Percentiles rank a stretch among this genome's conserved stretches.
phyloP scores from a whole-genome alignment of 805 yeast genomes.

The Lachancea sp. region DNA sequence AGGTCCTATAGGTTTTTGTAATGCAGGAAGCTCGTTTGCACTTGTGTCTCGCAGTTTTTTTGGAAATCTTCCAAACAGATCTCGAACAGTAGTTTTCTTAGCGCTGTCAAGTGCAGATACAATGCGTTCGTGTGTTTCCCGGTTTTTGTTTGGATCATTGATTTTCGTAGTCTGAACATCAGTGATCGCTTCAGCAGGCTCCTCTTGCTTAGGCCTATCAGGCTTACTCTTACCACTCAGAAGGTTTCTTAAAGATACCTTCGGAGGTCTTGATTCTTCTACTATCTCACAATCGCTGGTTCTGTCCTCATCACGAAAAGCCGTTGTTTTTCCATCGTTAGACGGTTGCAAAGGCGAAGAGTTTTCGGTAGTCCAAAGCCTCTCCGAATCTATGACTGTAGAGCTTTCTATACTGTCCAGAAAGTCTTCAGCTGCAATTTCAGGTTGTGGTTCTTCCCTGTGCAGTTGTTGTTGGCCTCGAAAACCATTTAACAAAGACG shows the following conservation, averaged over 20 bases:
- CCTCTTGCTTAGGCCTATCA: background rate
- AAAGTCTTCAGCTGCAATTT: slow-evolving; percentile 6
- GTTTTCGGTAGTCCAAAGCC: background rate
- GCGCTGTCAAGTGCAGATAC: slow-evolving; percentile 8
- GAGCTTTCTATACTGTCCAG: slow-evolving; percentile 8
- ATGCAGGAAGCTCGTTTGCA: background rate
- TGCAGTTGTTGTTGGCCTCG: background rate
- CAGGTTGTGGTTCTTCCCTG: background rate
- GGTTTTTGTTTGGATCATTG: slow-evolving; percentile 2
- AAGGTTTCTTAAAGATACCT: slow-evolving; percentile 7
- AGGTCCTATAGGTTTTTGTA: background rate
- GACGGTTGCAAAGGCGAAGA: slow-evolving; percentile 3
- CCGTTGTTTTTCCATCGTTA: background rate
- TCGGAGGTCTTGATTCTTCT: background rate
- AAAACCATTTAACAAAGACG: slow-evolving; percentile 5
- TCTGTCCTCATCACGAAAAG: background rate
- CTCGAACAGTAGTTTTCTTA: slow-evolving; percentile 22
- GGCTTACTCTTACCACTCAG: slow-evolving; percentile 7
- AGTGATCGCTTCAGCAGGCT: background rate
- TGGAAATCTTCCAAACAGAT: slow-evolving; percentile 18
- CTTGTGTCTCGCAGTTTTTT: background rate
- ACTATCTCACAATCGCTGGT: slow-evolving; percentile 3
- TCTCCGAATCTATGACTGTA: slow-evolving; percentile 1
- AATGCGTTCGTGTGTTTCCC: slow-evolving; percentile 6
- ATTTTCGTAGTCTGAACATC: slow-evolving; percentile 3